Conservation (phyloP, 1,139 yeast genomes). For the Geotrichum citri-aurantii region DNA sequence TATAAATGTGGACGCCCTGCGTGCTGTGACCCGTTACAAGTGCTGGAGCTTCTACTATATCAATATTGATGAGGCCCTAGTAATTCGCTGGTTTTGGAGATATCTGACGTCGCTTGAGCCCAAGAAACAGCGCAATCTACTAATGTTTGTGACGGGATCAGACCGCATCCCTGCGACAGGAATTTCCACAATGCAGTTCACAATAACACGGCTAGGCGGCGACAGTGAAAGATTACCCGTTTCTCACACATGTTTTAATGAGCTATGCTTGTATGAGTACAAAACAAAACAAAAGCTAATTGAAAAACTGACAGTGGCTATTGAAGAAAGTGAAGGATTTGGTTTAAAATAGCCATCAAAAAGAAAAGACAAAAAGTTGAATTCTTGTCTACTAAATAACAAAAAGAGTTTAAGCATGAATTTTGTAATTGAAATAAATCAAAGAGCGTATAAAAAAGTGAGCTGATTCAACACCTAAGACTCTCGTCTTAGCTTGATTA, state of each 20-base stretch:
- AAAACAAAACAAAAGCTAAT: slow-evolving; percentile 46
- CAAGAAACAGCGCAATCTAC: slow-evolving; percentile 52
- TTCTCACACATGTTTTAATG: slow-evolving; percentile 93
- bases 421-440: not conserved
- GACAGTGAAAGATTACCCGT: slow-evolving; percentile 59
- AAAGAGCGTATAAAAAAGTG: not conserved
- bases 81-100: slow-evolving; percentile 83
- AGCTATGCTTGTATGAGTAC: slow-evolving; percentile 71
- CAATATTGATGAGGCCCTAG: slow-evolving; percentile 34
- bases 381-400: not conserved
- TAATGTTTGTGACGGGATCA: slow-evolving; percentile 81
- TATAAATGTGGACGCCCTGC: slow-evolving; percentile 61
- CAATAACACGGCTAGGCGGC: slow-evolving; percentile 41
- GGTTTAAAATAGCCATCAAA: slow-evolving; percentile 51
- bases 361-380: not conserved
- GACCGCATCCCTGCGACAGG: slow-evolving; percentile 94
- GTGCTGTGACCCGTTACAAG: slow-evolving; percentile 64
- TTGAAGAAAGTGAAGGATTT: slow-evolving; percentile 79
- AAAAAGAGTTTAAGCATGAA: not conserved
- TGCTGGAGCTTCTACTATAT: slow-evolving; percentile 45
- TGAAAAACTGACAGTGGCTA: slow-evolving; percentile 56
- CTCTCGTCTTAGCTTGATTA: slow-evolving; percentile 23
- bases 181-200: slow-evolving; percentile 32
- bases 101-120: slow-evolving; percentile 43
- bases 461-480: not conserved